Conservation (phyloP, 2,329 filamentous ascomycete genomes). For the Pyrenochaeta sp. region DNA sequence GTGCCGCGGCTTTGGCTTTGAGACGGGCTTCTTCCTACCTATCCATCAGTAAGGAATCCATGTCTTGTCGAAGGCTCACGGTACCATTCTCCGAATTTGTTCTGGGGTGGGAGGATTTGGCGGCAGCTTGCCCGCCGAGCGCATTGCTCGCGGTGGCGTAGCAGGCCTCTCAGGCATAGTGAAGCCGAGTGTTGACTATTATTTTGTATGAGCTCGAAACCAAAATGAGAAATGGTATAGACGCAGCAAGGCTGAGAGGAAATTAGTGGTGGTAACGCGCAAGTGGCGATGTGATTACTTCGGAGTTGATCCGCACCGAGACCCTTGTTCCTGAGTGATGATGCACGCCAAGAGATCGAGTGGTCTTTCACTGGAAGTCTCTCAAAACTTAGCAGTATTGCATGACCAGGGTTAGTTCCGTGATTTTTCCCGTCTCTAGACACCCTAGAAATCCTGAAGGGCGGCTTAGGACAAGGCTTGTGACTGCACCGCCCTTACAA, state of each 20-base stretch:
- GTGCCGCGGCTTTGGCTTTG: slow-evolving; percentile 82
- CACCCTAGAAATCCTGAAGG: slow-evolving; percentile 15
- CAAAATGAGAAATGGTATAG: too few species aligned
- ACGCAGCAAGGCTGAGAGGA: not conserved
- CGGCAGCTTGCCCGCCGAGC: slow-evolving; percentile 51
- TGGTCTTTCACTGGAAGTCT: not conserved
- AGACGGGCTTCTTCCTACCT: slow-evolving; percentile 83
- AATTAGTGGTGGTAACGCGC: not conserved
- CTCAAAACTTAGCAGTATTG: not conserved
- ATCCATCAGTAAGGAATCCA: not conserved
- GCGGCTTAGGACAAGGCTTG: slow-evolving; percentile 18
- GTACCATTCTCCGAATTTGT: slow-evolving; percentile 66
- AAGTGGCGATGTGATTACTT: slow-evolving; percentile 23
- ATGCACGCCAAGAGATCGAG: slow-evolving; percentile 40
- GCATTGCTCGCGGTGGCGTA: slow-evolving; percentile 57
- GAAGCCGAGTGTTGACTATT: not conserved
- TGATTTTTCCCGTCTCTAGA: not conserved
- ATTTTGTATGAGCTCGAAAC: too few species aligned
- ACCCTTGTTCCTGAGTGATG: slow-evolving; percentile 38
- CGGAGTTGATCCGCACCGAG: slow-evolving; percentile 15
- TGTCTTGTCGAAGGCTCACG: not conserved
- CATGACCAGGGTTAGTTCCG: slow-evolving; percentile 1
- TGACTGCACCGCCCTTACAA: slow-evolving; percentile 39
- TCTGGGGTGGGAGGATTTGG: slow-evolving; percentile 65
- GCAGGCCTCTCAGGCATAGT: slow-evolving; percentile 53